Percentiles rank a stretch among this genome's conserved stretches.
Evolutionary conservation across 305 asterid species (phyloP).

Genomic region (Fraxinus paxiana): DNA sequence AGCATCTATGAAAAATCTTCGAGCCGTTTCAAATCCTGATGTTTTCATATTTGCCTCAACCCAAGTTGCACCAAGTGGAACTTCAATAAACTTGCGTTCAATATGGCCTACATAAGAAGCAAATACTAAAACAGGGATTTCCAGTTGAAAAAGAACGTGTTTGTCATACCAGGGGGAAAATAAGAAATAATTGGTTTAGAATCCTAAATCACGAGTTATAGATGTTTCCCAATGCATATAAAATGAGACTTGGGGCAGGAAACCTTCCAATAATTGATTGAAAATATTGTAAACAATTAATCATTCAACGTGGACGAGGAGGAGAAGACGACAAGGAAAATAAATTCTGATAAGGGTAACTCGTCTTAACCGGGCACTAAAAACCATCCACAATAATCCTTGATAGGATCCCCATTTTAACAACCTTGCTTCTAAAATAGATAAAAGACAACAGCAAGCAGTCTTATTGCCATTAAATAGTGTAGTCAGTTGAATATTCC

Average conservation of each 20-base stretch:
- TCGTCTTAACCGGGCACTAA: background rate
- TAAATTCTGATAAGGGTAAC: background rate
- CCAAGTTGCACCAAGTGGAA: conserved; percentile 97
- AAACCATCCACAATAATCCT: background rate
- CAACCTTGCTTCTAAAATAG: background rate
- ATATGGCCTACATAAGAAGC: conserved; percentile 55
- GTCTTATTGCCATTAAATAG: background rate
- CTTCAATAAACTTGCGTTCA: conserved; percentile 82
- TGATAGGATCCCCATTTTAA: background rate
- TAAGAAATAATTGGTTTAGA: conserved; percentile 13
- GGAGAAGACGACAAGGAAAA: background rate
- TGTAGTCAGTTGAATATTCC: background rate
- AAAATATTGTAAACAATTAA: background rate
- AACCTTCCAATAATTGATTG: background rate
- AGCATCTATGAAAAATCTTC: conserved; percentile 74
- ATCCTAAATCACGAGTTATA: background rate
- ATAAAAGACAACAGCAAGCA: background rate
- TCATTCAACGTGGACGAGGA: background rate
- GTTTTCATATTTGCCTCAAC: conserved; percentile 82
- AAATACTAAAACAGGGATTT: conserved; percentile 25
- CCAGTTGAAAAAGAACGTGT: conserved; percentile 4
- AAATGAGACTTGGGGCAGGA: background rate
- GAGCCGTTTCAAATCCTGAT: conserved; percentile 81
- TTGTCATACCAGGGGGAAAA: background rate
- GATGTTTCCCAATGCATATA: conserved; percentile 9